Percentiles rank a stretch among this genome's conserved stretches.
phyloP scores from a whole-genome alignment of 495 filamentous ascomycete genomes.

The Xylaria curta region DNA sequence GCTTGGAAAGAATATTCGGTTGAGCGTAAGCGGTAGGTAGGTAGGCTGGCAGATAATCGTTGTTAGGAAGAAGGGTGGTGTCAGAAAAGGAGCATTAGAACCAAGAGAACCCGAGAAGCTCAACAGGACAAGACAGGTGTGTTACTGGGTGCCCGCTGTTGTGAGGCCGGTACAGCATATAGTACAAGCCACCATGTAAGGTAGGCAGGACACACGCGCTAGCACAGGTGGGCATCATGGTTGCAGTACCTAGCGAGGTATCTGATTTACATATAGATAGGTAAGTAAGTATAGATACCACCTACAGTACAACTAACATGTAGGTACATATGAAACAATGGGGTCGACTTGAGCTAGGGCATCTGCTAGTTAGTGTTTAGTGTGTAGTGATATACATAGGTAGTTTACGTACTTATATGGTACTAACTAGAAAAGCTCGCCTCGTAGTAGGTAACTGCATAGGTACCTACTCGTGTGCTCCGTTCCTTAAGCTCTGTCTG shows the following conservation, averaged over 20 bases:
- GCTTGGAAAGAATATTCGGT: conserved; percentile 11
- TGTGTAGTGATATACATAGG: neutral
- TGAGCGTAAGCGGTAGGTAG: conserved; percentile 2
- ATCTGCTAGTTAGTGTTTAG: neutral
- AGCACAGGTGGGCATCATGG: neutral
- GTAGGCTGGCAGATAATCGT: conserved; percentile 11
- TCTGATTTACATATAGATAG: neutral
- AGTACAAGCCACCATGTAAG: conserved; percentile 7
- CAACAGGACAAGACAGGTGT: conserved; percentile 24
- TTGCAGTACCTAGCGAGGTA: neutral
- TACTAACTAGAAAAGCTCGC: too few relatives aligned
- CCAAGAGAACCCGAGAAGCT: conserved; percentile 28
- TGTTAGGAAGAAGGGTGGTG: conserved; percentile 24
- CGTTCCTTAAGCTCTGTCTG: too few relatives aligned
- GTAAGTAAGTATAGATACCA: conserved; percentile 21
- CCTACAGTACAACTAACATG: neutral
- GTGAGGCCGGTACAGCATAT: conserved; percentile 20
- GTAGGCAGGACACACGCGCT: conserved; percentile 12
- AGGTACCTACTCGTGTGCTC: conserved; percentile 8
- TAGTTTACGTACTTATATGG: too few relatives aligned
- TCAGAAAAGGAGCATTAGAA: conserved; percentile 28
- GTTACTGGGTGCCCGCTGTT: conserved; percentile 20
- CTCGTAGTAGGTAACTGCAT: too few relatives aligned
- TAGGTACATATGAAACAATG: neutral
- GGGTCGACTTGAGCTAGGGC: neutral